phyloP scores from a whole-genome alignment of 108 stramenopile genomes.

The Seminavis robusta region DNA sequence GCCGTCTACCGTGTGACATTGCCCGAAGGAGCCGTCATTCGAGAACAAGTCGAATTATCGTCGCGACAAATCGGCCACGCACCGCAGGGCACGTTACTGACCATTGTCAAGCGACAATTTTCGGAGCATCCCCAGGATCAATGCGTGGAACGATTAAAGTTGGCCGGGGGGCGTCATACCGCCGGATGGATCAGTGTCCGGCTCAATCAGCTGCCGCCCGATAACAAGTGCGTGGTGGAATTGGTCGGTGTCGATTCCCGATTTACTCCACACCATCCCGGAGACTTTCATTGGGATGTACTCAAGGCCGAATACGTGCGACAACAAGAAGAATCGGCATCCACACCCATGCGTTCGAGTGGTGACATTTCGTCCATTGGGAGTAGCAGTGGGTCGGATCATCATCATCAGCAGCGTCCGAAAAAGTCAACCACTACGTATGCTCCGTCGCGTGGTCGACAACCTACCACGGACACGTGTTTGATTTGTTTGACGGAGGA shows the following conservation, averaged over 20 bases:
- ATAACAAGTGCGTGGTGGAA: slow-evolving; percentile 55
- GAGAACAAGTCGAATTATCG: slow-evolving; percentile 71
- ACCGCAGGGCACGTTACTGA: slow-evolving; percentile 38
- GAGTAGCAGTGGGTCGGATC: not conserved
- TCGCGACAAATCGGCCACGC: slow-evolving; percentile 51
- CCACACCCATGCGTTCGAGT: not conserved
- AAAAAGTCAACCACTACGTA: not conserved
- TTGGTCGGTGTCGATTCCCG: slow-evolving; percentile 36
- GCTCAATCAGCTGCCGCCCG: slow-evolving; percentile 48
- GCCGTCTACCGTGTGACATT: slow-evolving; percentile 49
- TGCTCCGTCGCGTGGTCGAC: not conserved
- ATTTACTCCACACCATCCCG: slow-evolving; percentile 64
- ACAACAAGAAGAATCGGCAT: not conserved
- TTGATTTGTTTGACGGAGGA: slow-evolving; percentile 70
- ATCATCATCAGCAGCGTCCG: not conserved
- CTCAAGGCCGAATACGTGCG: not conserved
- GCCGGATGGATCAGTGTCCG: slow-evolving; percentile 78
- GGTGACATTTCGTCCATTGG: not conserved
- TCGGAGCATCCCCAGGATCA: slow-evolving; percentile 66
- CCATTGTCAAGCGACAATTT: slow-evolving; percentile 65
- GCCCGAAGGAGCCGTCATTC: slow-evolving; percentile 61
- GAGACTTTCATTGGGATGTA: slow-evolving; percentile 31
- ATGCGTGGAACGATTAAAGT: slow-evolving; percentile 78
- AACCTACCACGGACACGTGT: slow-evolving; percentile 29
- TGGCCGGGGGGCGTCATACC: slow-evolving; percentile 79